phyloP scores from a whole-genome alignment of 768 basidiomycete species.

The Lactarius psammicola region DNA sequence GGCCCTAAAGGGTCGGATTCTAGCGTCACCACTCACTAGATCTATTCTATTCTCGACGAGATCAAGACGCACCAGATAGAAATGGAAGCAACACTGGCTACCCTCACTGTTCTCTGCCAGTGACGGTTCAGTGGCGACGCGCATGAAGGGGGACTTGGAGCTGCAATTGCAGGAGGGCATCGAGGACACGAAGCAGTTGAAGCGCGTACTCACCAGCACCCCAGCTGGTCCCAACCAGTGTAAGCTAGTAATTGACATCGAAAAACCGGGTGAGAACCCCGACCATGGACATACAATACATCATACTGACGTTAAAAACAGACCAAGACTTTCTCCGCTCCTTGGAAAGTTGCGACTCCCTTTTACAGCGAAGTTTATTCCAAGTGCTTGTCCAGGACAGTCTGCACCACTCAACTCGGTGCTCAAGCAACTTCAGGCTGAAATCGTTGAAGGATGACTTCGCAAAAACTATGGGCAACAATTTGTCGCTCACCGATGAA shows the following conservation, averaged over 20 bases:
- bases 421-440: conserved; percentile 1
- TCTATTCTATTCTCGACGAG: too few relatives aligned
- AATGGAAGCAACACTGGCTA: not conserved
- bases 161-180: not conserved
- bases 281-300: not conserved
- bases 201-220: not conserved
- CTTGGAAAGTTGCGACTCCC: not conserved
- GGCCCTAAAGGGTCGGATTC: too few relatives aligned
- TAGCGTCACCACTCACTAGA: too few relatives aligned
- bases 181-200: not conserved
- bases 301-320: not conserved
- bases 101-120: not conserved
- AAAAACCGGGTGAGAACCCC: conserved; percentile 1
- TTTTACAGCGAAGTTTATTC: conserved; percentile 4
- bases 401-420: not conserved
- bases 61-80: too few relatives aligned
- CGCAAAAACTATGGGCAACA: not conserved
- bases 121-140: not conserved
- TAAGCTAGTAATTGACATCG: not conserved
- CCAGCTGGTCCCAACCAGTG: not conserved
- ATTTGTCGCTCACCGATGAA: not conserved
- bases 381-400: conserved; percentile 5
- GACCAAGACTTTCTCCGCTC: not conserved
- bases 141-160: not conserved
- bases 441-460: not conserved